Evolutionary conservation across 1,284 basidiomycete species (phyloP).

Genomic region (Xerocomus nothofagi): DNA sequence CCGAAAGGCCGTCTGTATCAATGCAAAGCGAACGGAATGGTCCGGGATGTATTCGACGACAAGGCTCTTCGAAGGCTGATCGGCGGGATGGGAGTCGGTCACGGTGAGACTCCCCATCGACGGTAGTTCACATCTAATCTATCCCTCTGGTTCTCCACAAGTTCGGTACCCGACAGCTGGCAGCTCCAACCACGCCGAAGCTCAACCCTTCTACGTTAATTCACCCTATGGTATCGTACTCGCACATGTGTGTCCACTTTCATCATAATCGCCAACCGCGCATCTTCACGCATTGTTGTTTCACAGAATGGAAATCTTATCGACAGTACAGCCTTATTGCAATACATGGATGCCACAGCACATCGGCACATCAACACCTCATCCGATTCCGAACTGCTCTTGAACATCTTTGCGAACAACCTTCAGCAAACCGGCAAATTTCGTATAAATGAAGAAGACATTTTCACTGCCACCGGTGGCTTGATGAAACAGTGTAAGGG

Average conservation of each 20-base stretch:
- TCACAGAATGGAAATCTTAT: slow-evolving; percentile 96
- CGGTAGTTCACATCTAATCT: slow-evolving; percentile 9
- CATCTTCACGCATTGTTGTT: slow-evolving; percentile 7
- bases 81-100: slow-evolving; percentile 97
- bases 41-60: slow-evolving; percentile 94
- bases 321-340: slow-evolving; percentile 84
- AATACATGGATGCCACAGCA: slow-evolving; percentile 94
- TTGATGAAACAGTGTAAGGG: slow-evolving; percentile 90
- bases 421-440: slow-evolving; percentile 99
- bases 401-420: slow-evolving; percentile 98
- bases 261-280: background rate
- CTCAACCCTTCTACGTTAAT: slow-evolving; percentile 99
- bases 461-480: slow-evolving; percentile 90
- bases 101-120: slow-evolving; percentile 57
- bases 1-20: slow-evolving; percentile 95
- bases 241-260: slow-evolving; percentile 73
- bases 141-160: slow-evolving; percentile 37
- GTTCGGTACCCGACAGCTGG: slow-evolving; percentile 98
- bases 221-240: slow-evolving; percentile 98
- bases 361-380: slow-evolving; percentile 99
- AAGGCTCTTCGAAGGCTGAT: slow-evolving; percentile 75
- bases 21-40: slow-evolving; percentile 99
- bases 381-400: slow-evolving; percentile 94
- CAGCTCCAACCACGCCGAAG: slow-evolving; percentile 96
- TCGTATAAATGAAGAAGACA: slow-evolving; percentile 99